Percentiles rank a stretch among this genome's conserved stretches.
Conservation (phyloP, 148 eudicot species). For the Dysphania ambrosioides region DNA sequence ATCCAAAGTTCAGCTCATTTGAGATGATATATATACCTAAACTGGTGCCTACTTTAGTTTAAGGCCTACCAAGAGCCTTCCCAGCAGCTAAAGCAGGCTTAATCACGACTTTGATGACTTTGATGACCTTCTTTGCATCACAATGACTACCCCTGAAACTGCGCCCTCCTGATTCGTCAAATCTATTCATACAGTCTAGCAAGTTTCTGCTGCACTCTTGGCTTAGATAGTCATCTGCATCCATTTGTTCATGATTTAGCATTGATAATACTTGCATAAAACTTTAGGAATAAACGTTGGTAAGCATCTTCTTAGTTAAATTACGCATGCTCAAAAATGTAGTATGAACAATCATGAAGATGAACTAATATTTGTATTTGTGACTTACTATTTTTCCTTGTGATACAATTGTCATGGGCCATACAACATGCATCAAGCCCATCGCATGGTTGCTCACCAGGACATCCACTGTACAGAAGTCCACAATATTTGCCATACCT, state of each 20-base stretch:
- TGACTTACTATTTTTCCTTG: conserved; percentile 42
- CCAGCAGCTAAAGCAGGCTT: conserved; percentile 62
- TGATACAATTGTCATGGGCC: conserved; percentile 57
- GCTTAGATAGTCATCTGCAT: conserved; percentile 56
- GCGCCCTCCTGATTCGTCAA: conserved; percentile 31
- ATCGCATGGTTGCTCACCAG: conserved; percentile 60
- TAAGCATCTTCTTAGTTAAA: no score
- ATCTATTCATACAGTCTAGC: conserved; percentile 38
- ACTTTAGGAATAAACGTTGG: no score
- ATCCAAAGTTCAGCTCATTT: neutral
- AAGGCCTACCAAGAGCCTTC: neutral
- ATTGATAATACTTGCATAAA: no score
- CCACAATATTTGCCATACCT: conserved; percentile 74
- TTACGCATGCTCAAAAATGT: neutral
- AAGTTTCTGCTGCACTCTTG: conserved; percentile 45
- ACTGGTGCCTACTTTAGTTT: neutral
- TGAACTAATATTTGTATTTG: neutral
- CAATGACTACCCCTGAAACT: conserved; percentile 54
- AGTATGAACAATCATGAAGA: no score
- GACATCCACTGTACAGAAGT: conserved; percentile 63
- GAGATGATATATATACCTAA: no score
- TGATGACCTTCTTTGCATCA: conserved; percentile 40
- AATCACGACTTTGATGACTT: conserved; percentile 39
- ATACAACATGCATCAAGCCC: conserved; percentile 67
- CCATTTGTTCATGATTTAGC: no score